phyloP scores from a whole-genome alignment of 768 basidiomycete species.

The Lactarius trivialis region DNA sequence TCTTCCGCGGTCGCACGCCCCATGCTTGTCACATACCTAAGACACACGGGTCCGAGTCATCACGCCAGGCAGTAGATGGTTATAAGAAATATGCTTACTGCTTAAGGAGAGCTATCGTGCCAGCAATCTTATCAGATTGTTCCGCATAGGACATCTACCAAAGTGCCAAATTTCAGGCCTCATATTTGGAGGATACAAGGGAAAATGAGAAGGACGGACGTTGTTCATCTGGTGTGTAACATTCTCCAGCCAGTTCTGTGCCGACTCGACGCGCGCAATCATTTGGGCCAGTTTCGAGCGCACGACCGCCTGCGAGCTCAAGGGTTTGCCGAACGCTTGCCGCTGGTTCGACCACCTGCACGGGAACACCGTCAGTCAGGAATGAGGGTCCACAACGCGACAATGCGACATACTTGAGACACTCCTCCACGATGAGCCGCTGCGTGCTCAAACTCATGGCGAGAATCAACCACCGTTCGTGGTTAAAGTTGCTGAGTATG shows the following conservation, averaged over 20 bases:
- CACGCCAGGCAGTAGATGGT: not conserved
- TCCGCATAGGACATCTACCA: conserved; percentile 78
- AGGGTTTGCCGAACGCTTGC: conserved; percentile 83
- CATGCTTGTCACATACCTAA: conserved; percentile 59
- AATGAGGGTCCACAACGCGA: not conserved
- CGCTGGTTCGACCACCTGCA: conserved; percentile 83
- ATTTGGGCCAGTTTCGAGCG: conserved; percentile 81
- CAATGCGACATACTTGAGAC: conserved; percentile 54
- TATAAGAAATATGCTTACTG: conserved; percentile 44
- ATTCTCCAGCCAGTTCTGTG: conserved; percentile 84
- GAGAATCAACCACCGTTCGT: conserved; percentile 85
- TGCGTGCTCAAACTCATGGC: conserved; percentile 67
- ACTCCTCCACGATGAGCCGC: conserved; percentile 81
- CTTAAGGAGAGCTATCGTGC: conserved; percentile 82
- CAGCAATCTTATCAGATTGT: conserved; percentile 82
- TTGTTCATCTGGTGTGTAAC: conserved; percentile 92
- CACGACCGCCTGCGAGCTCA: conserved; percentile 78
- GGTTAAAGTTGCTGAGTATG: conserved; percentile 82
- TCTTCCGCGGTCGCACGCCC: conserved; percentile 67
- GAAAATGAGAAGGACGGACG: conserved; percentile 34
- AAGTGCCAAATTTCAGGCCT: conserved; percentile 1
- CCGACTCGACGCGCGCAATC: conserved; percentile 84
- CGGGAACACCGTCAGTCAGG: conserved; percentile 4
- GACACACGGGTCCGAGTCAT: conserved; percentile 8
- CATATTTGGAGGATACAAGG: conserved; percentile 11